Evolutionary conservation across 176 grass and related monocot genomes (phyloP), one percentile per base, ranked within the genome.

Genomic region (Areca catechu): DNA sequence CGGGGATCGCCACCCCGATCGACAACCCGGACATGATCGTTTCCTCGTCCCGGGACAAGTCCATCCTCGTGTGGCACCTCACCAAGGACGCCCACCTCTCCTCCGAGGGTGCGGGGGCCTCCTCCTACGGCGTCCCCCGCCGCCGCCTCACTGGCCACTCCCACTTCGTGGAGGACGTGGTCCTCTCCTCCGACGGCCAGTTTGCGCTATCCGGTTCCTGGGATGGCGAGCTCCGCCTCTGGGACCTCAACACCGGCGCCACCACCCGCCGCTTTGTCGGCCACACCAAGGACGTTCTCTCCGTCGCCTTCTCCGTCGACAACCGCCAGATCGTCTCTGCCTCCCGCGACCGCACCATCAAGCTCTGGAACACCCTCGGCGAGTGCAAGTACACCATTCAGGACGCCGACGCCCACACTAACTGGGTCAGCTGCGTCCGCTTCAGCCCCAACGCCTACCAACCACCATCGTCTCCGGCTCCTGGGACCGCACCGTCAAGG

Each of bases 331-430:
- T 96, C 57, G 83, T 96, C 6, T 96, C 91, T 4, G 91, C 86
- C 4, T 82, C 91, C 21, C 86, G 86, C 24, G 91, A 96, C 49
- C 75, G 77, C 24, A 90, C 83, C 51, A 96, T 96, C 60, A 96
- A 96, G 80, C 77, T 96, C 1, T 96, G 91, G 91, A 96, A 90
- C 77, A 96, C 91, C 2, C 86, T 96, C 19, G 86, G 86, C 15
- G 91, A 96, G 71, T 96, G 91, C 86, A 96, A 96, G 71, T 96
- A 96, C 80, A 96, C 91, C 10, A 96, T 96, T 24, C 77, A 85
- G 20, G 91, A 62, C 16, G 62, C 73, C 16, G 91, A 96, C 63
- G 91, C 74, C 2, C 91, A 96, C 77, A 82, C 20, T 3, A 85
- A 74, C 0, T 96, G 91, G 86, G 91, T 96, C 12, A 81, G 79